A percentile compares a stretch with the other conserved stretches of the same genome.
Evolutionary conservation across 768 basidiomycete genomes (phyloP).

Genomic region (Leucocoprinus birnbaumii): DNA sequence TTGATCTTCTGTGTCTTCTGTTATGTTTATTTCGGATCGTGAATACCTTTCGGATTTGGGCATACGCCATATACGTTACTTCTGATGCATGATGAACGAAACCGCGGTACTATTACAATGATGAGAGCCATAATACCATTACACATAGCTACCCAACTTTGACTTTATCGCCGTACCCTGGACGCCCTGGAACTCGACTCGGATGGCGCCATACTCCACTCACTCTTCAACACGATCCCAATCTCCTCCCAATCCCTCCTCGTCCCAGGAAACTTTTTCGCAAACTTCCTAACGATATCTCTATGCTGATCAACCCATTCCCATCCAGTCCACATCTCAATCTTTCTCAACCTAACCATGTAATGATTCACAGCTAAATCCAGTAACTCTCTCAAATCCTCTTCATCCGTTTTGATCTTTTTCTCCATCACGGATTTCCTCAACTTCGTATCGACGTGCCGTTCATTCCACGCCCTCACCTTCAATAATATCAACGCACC

Average conservation of each 20-base stretch:
- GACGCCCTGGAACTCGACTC: no score
- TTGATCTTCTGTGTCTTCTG: neutral
- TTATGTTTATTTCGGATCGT: no score
- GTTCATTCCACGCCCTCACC: slow-evolving; percentile 40
- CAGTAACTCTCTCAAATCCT: slow-evolving; percentile 40
- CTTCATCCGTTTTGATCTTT: slow-evolving; percentile 37
- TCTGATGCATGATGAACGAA: no score
- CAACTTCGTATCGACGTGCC: slow-evolving; percentile 24
- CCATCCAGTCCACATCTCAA: slow-evolving; percentile 25
- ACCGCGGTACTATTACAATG: no score
- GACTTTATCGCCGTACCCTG: no score
- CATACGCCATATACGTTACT: no score
- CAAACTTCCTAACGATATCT: slow-evolving; percentile 22
- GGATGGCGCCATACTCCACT: neutral
- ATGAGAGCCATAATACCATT: no score
- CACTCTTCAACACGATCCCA: slow-evolving; percentile 14
- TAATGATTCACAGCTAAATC: slow-evolving; percentile 28
- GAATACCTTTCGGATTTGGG: no score
- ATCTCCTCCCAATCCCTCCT: slow-evolving; percentile 18
- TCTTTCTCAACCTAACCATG: slow-evolving; percentile 16
- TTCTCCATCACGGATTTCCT: slow-evolving; percentile 26
- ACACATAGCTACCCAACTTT: no score
- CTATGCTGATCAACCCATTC: slow-evolving; percentile 25
- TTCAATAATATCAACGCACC: slow-evolving; percentile 37
- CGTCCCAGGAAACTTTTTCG: slow-evolving; percentile 16